Percentiles rank a stretch among this genome's conserved stretches.
Evolutionary conservation across 768 basidiomycete genomes (phyloP).

Genomic region (Pleurotus sapidus): DNA sequence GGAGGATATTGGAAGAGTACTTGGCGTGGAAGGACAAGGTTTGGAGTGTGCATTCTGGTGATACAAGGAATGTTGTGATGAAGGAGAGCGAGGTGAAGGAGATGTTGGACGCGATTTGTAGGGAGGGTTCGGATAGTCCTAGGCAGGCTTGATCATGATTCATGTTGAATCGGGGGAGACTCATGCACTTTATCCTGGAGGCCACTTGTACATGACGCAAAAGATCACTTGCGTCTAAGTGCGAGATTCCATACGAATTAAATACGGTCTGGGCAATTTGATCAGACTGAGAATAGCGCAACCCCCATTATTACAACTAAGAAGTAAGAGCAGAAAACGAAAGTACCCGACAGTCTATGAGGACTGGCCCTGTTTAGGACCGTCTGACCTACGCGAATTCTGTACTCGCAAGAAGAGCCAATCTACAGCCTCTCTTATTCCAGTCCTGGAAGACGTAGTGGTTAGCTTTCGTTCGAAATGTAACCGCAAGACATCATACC

Average conservation of each 20-base stretch:
- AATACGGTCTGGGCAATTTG: too few species aligned
- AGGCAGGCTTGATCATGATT: background rate
- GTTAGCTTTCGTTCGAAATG: background rate
- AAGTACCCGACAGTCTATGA: background rate
- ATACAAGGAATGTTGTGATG: slow-evolving; percentile 27
- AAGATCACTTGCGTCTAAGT: too few species aligned
- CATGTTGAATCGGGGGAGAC: background rate
- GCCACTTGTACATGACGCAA: too few species aligned
- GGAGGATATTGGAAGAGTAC: slow-evolving; percentile 74
- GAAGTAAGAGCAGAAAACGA: too few species aligned
- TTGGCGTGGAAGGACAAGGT: slow-evolving; percentile 66
- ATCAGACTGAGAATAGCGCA: too few species aligned
- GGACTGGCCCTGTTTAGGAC: background rate
- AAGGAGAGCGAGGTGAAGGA: slow-evolving; percentile 35
- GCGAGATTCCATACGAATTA: too few species aligned
- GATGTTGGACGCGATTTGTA: slow-evolving; percentile 33
- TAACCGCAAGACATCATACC: slow-evolving; percentile 46
- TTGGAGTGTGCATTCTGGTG: slow-evolving; percentile 43
- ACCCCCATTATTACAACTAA: too few species aligned
- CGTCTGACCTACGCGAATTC: slow-evolving; percentile 34
- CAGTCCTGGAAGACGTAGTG: slow-evolving; percentile 52
- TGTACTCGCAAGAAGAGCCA: slow-evolving; percentile 95
- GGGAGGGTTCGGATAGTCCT: slow-evolving; percentile 13
- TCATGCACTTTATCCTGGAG: too few species aligned
- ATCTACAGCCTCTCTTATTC: slow-evolving; percentile 86